Conservation (phyloP, 2,329 filamentous ascomycete genomes). For the Beauveria caledonica region DNA sequence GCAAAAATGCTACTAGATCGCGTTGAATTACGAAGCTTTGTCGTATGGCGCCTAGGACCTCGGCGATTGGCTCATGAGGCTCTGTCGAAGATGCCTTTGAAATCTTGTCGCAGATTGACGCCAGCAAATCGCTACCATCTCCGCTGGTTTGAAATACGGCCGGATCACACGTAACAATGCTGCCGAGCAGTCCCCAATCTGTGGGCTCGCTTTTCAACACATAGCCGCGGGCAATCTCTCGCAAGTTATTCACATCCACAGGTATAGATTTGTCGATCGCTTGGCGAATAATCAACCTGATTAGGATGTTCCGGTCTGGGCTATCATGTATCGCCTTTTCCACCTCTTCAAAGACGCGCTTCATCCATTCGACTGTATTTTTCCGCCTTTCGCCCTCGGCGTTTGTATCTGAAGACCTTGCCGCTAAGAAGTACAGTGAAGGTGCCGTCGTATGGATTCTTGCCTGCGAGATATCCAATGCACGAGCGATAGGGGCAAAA, state of each 20-base stretch:
- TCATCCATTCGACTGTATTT: constrained; percentile 30
- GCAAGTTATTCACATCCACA: constrained; percentile 33
- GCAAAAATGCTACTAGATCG: constrained; percentile 37
- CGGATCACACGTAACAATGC: constrained; percentile 35
- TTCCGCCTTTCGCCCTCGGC: constrained; percentile 24
- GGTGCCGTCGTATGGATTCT: constrained; percentile 31
- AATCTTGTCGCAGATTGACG: constrained; percentile 31
- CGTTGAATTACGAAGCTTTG: constrained; percentile 36
- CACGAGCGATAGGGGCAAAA: constrained; percentile 32
- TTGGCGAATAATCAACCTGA: constrained; percentile 24
- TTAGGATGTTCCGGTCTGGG: constrained; percentile 20
- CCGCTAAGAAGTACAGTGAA: constrained; percentile 37
- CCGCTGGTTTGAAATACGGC: constrained; percentile 37
- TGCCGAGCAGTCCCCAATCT: constrained; percentile 36
- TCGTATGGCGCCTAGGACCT: constrained; percentile 35
- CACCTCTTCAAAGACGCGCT: constrained; percentile 26
- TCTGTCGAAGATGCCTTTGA: constrained; percentile 9
- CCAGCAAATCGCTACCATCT: constrained; percentile 31
- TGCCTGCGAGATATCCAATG: constrained; percentile 30
- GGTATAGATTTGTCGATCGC: constrained; percentile 23
- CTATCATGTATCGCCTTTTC: constrained; percentile 20
- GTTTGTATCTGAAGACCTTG: constrained; percentile 18
- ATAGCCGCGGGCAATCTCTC: constrained; percentile 34
- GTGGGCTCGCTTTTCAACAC: constrained; percentile 27
- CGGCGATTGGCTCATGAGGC: constrained; percentile 19